These are phyloP conservation scores for Chlorella ohadii DNA, from an alignment of 139 green algal genomes.

Conservation along the genomic window DNA sequence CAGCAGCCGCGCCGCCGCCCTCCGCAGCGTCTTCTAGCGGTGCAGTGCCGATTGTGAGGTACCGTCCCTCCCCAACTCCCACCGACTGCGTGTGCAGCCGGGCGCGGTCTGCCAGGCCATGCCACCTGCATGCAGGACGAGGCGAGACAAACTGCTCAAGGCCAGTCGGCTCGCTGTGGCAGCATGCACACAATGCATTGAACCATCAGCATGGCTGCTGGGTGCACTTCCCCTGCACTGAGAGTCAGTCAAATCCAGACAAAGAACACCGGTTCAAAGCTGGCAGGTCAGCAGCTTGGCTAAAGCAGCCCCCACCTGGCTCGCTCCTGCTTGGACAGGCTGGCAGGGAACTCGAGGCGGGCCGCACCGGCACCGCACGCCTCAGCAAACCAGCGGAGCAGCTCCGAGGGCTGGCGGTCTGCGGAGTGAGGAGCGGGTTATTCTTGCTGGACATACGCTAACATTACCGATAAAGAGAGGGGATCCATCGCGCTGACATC, in stretches of 20 bases:
- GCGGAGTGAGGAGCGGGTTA: too few relatives aligned
- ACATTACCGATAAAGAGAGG: too few relatives aligned
- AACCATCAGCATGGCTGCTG: too few relatives aligned
- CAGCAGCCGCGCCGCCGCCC: neutral
- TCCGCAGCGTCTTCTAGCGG: neutral
- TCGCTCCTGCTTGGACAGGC: conserved; percentile 48
- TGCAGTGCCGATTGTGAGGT: conserved; percentile 26
- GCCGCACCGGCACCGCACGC: neutral
- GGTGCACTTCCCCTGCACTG: too few relatives aligned
- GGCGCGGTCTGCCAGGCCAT: conserved; percentile 25
- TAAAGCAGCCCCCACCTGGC: conserved; percentile 29
- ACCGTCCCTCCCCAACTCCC: conserved; percentile 35
- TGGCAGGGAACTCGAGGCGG: conserved; percentile 43
- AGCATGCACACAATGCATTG: too few relatives aligned
- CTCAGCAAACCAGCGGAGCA: conserved; percentile 17
- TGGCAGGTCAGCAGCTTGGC: too few relatives aligned
- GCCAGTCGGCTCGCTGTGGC: too few relatives aligned
- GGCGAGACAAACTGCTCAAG: too few relatives aligned
- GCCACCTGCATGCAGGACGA: conserved; percentile 1
- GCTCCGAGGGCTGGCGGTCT: conserved; percentile 3
- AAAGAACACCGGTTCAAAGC: too few relatives aligned
- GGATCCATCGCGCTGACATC: too few relatives aligned
- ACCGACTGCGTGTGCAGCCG: conserved; percentile 30
- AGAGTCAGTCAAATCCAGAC: too few relatives aligned
- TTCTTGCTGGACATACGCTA: too few relatives aligned